Base-by-base conservation (phyloP, 306 rosid genomes). In the Lathyrus oleraceus region DNA sequence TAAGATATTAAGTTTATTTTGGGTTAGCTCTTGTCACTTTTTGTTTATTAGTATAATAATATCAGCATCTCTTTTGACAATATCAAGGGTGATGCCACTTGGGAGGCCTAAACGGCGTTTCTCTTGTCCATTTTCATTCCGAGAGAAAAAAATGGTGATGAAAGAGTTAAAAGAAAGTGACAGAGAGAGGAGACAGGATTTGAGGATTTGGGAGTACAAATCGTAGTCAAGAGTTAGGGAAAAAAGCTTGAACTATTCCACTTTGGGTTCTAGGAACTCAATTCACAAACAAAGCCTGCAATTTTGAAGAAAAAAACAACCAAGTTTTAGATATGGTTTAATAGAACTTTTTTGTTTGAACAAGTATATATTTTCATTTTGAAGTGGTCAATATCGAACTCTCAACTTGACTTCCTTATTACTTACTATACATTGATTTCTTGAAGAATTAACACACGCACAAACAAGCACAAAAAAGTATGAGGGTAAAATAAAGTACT, bases 31-130 rank as follows among this genome's bases (percentile, higher is more conserved):
- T 57, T 57, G 23, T 54, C 4, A 68, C 36, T 44, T 56, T 36
- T 28, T 35, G 0, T 61, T 44, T 32, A 21, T 65, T 38, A 1
- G 3, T 5, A 10, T 56, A 56, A 56, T 57, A 57, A 57, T 2
- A 27, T 2, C 0, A 13, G 10, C 63, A 14, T 25, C 19, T 27
- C 63, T 57, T 57, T 78, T 57, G 76, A 71, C 69, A 65, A 45
- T 57, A 47, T 28, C 73, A 78, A 78, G 40, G 69, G 63, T 27
- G 39, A 57, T 57, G 63, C 63, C 63, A 57, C 63, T 57, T 57
- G 39, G 63, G 38, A 27, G 38, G 39, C 63, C 38, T 57, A 57
- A 70, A 36, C 42, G 77, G 13, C 56, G 45, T 64, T 71, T 35
- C 51, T 57, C 8, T 54, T 70, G 76, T 77, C 59, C 40, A 70